phyloP scores from a whole-genome alignment of 2,329 filamentous ascomycete species.

The Camillea tinctor region DNA sequence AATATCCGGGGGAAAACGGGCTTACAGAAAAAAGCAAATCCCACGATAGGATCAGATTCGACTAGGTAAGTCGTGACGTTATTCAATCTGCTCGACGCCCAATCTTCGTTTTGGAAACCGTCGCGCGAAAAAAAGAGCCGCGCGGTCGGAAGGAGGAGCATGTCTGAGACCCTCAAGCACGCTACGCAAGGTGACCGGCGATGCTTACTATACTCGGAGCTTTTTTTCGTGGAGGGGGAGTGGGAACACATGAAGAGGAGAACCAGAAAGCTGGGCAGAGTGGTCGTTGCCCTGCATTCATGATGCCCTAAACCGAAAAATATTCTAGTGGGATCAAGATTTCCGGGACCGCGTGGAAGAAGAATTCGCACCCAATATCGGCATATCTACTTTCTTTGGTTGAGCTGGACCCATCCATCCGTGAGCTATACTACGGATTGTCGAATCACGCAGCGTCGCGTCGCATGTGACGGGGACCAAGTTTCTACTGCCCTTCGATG shows the following conservation, averaged over 20 bases:
- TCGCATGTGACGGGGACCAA: not conserved
- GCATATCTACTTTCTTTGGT: not conserved
- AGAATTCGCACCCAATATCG: not conserved
- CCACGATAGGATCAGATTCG: not conserved
- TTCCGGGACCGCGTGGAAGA: not conserved
- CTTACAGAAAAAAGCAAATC: not conserved
- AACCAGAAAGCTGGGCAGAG: not conserved
- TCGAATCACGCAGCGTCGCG: not conserved
- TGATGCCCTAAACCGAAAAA: not conserved
- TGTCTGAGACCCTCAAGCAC: not conserved
- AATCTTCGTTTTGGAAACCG: too few relatives aligned
- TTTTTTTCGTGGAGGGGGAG: slow-evolving; percentile 1
- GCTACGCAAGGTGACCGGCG: not conserved
- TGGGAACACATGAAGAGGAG: not conserved
- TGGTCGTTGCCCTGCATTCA: not conserved
- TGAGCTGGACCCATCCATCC: not conserved
- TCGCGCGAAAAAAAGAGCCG: not conserved
- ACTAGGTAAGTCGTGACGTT: not conserved
- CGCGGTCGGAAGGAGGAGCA: not conserved
- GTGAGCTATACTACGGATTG: not conserved
- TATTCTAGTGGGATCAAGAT: not conserved
- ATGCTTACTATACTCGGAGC: slow-evolving; percentile 14
- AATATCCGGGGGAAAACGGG: not conserved
- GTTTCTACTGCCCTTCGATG: not conserved
- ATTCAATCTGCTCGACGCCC: too few relatives aligned